Base-by-base conservation (phyloP, 768 basidiomycete species). In the Boletus sp. region DNA sequence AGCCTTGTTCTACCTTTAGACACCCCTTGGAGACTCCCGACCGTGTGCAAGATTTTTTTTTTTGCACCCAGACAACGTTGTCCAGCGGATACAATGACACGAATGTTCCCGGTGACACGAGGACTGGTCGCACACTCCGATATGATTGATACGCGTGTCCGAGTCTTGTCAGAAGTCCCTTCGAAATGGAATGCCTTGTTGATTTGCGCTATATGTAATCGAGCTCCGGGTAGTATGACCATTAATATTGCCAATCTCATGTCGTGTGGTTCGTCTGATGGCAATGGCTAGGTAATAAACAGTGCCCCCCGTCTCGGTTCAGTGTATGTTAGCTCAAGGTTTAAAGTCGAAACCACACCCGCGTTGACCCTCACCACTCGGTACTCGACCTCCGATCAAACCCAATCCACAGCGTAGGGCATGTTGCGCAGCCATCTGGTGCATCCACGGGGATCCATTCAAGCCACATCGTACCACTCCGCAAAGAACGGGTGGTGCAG, bases 1-100 rank as follows among this genome's bases (percentile, higher is more conserved):
- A 32, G 46, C 67, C 56, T 65, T 71, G 67, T 69, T 70, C 67
- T 62, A 25, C 60, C 62, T 66, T 70, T 56, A 55, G 57, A 41
- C 46, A 15, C 50, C 57, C 47, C 51, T 41, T 55, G 41, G 19
- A 27, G 44, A 32, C 43, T 47, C 47, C 39, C 53, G 21, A 21
- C 39, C 11, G 19, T 33, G 42, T 14, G 41, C 51, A 47, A 25
- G 27, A 27, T 39, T 51, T 58, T 61, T 53, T 61, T 53, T 56
- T 51, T 38, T 40, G 21, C 54, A 47, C 17, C 27, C 34, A 46
- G 52, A 54, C 59, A 57, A 67, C 56, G 56, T 56, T 56, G 51
- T 40, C 45, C 50, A 49, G 9, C 46, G 47, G 47, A 38, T 48
- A 66, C 61, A 67, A 67, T 43, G 56, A 33, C 55, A 55, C 55